Base-by-base conservation (phyloP, 192 early-diverging fungal genomes). In the Spizellomyces punctatus region DNA sequence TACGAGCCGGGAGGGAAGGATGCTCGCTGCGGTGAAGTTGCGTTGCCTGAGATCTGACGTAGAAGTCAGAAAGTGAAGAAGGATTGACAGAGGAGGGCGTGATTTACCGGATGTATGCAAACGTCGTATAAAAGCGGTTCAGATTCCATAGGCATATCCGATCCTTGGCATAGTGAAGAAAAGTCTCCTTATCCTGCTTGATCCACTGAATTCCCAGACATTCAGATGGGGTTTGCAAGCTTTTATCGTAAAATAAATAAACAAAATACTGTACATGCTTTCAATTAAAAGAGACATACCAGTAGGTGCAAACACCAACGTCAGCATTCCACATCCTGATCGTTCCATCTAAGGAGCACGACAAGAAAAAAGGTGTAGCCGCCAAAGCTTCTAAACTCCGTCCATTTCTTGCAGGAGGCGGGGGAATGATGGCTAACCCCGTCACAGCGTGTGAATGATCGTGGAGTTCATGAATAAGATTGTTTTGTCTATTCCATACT, bases 291-390 rank as follows among this genome's bases (percentile, higher is more conserved):
- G 54, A 19, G 54, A 16, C 67, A 72, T 16, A 76, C 69, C 64
- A 71, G 59, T 86, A 79, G 6, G 77, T 63, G 49, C 73, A 82
- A 21, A 46, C 59, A 1, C 84, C 84, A 44, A 27, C 75, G 41
- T 86, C 84, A 14, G 83, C 52, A 50, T 78, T 80, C 84, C 84
- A 86, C 77, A 86, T 78, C 45, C 80, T 41, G 5, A 86, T 79
- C 5, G 78, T 76, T 8, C 78, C 78, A 69, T 86, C 84, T 27
- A 74, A 22, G 5, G 80, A 84, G 41, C 78, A 83, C 1, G 82
- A 82, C 6, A 86, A 54, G 22, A 86, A 55, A 48, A 77, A 84
- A 10, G 80, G 66, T 12, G 73, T 73, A 19, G 70, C 70, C 8
- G 49, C 44, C 14, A 62, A 55, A 14, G 74, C 69, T 55, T 43